Evolutionary conservation across 140 eudicot genomes (phyloP), one percentile per base, ranked within the genome.

Genomic region (Oenanthe javanica): DNA sequence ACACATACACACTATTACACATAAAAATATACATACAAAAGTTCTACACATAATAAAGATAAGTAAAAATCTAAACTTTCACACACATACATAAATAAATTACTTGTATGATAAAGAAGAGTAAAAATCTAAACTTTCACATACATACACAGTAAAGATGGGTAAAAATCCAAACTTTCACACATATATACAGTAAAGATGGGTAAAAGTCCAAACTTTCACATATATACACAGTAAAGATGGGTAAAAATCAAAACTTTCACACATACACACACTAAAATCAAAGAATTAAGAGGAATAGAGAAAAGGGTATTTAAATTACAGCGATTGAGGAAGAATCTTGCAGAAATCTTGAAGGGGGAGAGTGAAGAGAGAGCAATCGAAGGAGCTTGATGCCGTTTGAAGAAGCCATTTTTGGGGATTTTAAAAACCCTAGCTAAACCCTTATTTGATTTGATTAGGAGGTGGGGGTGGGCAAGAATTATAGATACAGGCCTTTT

Each of bases 341-440:
- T 36, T 47, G 59, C 7, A 74, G 77, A 1, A 45, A 74, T 21
- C 31, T 45, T 19, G 77, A 46, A 25, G 7, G 51, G 55, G 21
- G 19, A 74, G 78, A 47, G 11, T 47, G 78, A 14, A 59, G 59
- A 74, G 42, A 50, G 40, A 74, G 78, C 57, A 23, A 74, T n/a
- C 57, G 59, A 6, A 45, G 55, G 10, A 74, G 59, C 59, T 50
- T n/a, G 5, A 74, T 59, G 43, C 78, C 77, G 46, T 73, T 73
- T 1, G 77, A 73, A 18, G 54, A 50, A 74, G 78, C 78, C 78
- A 74, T 69, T 27, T 69, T 69, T 69, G 10, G 66, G 66, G 27
- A 36, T 69, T 69, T 40, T 36, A 27, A 11, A 69, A 69, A 69
- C 74, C 74, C 74, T 69, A 69, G 74, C 19, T 31, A 69, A 69